A percentile compares a stretch with the other conserved stretches of the same genome.
Evolutionary conservation across 2,329 filamentous ascomycete genomes (phyloP).

Genomic region (Davidsoniella australis): DNA sequence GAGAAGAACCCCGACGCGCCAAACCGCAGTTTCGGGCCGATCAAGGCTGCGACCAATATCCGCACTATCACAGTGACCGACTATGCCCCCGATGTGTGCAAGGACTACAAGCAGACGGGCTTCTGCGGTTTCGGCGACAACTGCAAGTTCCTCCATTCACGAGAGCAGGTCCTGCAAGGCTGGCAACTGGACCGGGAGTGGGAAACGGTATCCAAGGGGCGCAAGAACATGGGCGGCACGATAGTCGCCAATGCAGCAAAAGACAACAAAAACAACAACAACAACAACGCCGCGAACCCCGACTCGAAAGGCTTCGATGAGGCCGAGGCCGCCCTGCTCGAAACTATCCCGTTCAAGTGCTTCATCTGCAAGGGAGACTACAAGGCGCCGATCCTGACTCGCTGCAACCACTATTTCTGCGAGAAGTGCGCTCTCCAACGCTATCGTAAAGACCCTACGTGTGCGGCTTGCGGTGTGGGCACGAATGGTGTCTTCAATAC

Average conservation of each 20-base stretch:
- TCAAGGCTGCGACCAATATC: constrained; percentile 79
- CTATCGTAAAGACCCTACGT: constrained; percentile 74
- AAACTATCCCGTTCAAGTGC: constrained; percentile 79
- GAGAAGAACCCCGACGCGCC: constrained; percentile 65
- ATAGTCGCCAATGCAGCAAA: constrained; percentile 43
- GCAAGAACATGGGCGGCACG: constrained; percentile 43
- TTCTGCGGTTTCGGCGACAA: constrained; percentile 49
- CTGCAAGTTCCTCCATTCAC: constrained; percentile 65
- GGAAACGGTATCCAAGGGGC: constrained; percentile 66
- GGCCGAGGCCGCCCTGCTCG: constrained; percentile 50
- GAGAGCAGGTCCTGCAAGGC: constrained; percentile 71
- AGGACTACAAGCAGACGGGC: constrained; percentile 76
- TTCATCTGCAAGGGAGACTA: constrained; percentile 71
- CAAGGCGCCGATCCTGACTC: constrained; percentile 65
- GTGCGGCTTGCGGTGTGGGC: constrained; percentile 68
- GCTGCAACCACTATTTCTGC: constrained; percentile 94
- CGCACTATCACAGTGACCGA: constrained; percentile 81
- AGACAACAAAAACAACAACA: constrained; percentile 17
- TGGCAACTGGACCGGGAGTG: constrained; percentile 94
- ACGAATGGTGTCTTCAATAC: constrained; percentile 83
- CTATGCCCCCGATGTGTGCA: constrained; percentile 85
- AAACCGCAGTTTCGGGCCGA: constrained; percentile 56
- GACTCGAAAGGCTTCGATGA: constrained; percentile 28
- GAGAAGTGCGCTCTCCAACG: constrained; percentile 72
- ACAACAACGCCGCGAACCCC: constrained; percentile 16